Evolutionary conservation across 345 rosid genomes (phyloP), one percentile per base, ranked within the genome.

Genomic region (Hypericum perforatum): DNA sequence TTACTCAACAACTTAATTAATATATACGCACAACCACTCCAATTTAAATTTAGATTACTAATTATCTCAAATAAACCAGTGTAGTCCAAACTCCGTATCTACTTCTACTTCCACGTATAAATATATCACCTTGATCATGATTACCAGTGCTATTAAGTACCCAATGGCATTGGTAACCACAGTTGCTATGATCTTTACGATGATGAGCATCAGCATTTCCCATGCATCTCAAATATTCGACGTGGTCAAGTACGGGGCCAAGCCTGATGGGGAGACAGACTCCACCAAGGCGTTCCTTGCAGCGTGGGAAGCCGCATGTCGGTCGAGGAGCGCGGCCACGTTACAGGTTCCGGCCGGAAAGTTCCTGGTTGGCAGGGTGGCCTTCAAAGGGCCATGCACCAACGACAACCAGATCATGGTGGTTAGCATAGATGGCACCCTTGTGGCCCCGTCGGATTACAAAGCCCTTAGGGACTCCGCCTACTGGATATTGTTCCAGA

Each of bases 271-370:
- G 22, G 40, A 50, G 45, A 72, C 71, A 0, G 95, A 85, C 66
- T 82, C 95, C 3, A 75, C 79, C 52, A 66, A 73, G 54, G 84
- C 95, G 11, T 81, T 89, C 63, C 64, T 73, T 37, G 65, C 70
- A 49, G 89, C 92, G 7, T 85, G 95, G 95, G 15, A 50, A 7
- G 43, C 52, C 0, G 88, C 82, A 2, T 85, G 95, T 61, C 63
- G 39, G 49, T 81, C 95, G 0, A 16, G 66, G 0, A 36, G 41
- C 9, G 53, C 76, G 0, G 74, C 82, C 38, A 76, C 77, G 45
- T 54, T 89, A 4, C 61, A 72, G 47, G 77, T 85, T 8, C 95
- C 97, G 4, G 7, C 8, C 7, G 97, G 95, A 6, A 70, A 51
- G 55, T 89, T 76, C 67, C 48, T 76, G 51, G 39, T 82, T 0